A percentile compares a stretch with the other conserved stretches of the same genome.
These are phyloP conservation scores for Penicillium sclerotigenum DNA, from an alignment of 2,329 filamentous ascomycete species.

Conservation along the genomic window DNA sequence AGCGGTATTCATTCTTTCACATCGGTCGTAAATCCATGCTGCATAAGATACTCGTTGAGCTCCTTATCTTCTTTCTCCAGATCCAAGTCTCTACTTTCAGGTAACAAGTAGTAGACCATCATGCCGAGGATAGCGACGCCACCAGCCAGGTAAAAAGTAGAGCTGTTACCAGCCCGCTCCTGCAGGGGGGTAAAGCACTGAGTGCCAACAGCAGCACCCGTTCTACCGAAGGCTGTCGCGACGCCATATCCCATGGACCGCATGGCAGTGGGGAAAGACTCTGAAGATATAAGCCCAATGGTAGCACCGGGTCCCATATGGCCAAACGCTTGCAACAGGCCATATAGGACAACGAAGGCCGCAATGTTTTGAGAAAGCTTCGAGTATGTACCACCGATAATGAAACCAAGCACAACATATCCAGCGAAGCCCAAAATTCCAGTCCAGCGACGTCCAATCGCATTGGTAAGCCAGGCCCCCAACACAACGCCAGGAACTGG, in stretches of 20 bases:
- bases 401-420: conserved; percentile 30
- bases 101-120: conserved; percentile 31
- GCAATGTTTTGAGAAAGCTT: conserved; percentile 29
- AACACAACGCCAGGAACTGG: conserved; percentile 36
- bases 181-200: conserved; percentile 35
- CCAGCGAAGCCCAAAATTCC: conserved; percentile 32
- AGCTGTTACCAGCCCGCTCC: conserved; percentile 26
- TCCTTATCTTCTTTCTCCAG: conserved; percentile 29
- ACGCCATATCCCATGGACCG: conserved; percentile 35
- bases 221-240: conserved; percentile 34
- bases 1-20: background rate
- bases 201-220: conserved; percentile 36
- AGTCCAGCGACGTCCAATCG: conserved; percentile 31
- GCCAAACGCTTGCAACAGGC: conserved; percentile 32
- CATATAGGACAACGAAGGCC: conserved; percentile 36
- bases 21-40: conserved; percentile 19
- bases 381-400: conserved; percentile 31
- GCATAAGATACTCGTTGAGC: conserved; percentile 23
- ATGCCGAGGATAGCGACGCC: conserved; percentile 30
- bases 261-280: conserved; percentile 35
- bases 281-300: conserved; percentile 33
- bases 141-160: conserved; percentile 35
- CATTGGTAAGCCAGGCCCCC: conserved; percentile 34
- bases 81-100: conserved; percentile 30
- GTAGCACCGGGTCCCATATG: conserved; percentile 38